Evolutionary conservation across 192 early-diverging fungal species (phyloP).

Genomic region (Backusella mclennaniae): DNA sequence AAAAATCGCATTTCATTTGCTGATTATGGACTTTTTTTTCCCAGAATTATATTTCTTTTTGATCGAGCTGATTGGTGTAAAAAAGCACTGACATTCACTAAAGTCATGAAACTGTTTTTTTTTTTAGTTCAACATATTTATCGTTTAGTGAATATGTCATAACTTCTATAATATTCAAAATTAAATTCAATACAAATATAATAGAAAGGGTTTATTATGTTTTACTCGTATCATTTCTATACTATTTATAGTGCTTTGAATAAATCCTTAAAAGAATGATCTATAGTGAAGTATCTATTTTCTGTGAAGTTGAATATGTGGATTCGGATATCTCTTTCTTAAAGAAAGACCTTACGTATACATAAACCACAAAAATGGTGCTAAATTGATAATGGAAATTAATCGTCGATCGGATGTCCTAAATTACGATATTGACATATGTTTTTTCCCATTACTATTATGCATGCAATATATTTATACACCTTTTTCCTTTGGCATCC

Average conservation of each 20-base stretch:
- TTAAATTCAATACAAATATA: not conserved
- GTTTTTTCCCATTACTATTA: not conserved
- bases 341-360: not conserved
- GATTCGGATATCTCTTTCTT: not conserved
- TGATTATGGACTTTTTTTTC: not conserved
- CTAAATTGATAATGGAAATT: conserved; percentile 3
- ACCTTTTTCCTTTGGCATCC: not conserved
- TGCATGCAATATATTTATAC: not conserved
- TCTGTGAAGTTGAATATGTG: not conserved
- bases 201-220: not conserved
- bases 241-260: not conserved
- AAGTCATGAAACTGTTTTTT: not conserved
- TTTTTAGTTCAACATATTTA: not conserved
- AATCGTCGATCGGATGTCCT: not conserved
- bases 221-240: not conserved
- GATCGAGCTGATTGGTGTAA: not conserved
- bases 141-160: not conserved
- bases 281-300: not conserved
- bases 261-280: not conserved
- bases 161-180: not conserved
- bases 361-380: not conserved
- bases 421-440: not conserved
- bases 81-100: not conserved
- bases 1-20: not conserved
- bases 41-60: not conserved